Base-by-base conservation (phyloP, 148 eudicot genomes). In the Pouteria glomerata region DNA sequence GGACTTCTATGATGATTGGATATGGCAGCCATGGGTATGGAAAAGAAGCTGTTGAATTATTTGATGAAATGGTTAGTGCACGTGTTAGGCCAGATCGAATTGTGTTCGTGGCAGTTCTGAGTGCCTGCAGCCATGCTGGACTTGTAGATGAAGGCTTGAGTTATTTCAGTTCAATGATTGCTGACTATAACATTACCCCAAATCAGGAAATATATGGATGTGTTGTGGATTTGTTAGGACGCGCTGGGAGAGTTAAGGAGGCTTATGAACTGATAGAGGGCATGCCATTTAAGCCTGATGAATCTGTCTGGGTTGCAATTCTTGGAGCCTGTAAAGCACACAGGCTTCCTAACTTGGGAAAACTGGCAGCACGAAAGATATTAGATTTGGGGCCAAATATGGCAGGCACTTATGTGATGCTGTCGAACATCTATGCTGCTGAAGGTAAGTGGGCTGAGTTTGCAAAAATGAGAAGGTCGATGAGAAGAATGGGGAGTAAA, bases 1-100 rank as follows among this genome's bases (percentile, higher is more conserved):
- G 97, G 98, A 94, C 98, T 52, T 89, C 98, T 31, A 94, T 94
- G 96, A 89, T 94, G 85, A 84, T 88, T 68, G 96, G 90, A 70
- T 89, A 85, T 56, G 98, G 93, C 51, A 86, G 85, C 57, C 97
- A 94, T 63, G 98, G 97, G 35, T 81, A 78, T 80, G 98, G 98
- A 39, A 78, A 79, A 65, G 88, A 82, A 74, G 90, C 91, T n/a
- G 81, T 91, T 59, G 69, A 80, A 66, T 66, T 94, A 72, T 91
- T 85, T 55, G 82, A 88, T 52, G 63, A 85, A 63, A 91, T 91
- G 96, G 70, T 89, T 37, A 75, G 24, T 19, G 85, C 93, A 19
- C 84, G 87, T 35, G 64, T 88, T 27, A 76, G 73, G 45, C 97
- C 96, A 15, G 97, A 94, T 69, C 69, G 86, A 63, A 77, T 94